A percentile compares a stretch with the other conserved stretches of the same genome.
These are phyloP conservation scores for Populus tremula DNA, from an alignment of 345 rosid genomes.

Conservation along the genomic window DNA sequence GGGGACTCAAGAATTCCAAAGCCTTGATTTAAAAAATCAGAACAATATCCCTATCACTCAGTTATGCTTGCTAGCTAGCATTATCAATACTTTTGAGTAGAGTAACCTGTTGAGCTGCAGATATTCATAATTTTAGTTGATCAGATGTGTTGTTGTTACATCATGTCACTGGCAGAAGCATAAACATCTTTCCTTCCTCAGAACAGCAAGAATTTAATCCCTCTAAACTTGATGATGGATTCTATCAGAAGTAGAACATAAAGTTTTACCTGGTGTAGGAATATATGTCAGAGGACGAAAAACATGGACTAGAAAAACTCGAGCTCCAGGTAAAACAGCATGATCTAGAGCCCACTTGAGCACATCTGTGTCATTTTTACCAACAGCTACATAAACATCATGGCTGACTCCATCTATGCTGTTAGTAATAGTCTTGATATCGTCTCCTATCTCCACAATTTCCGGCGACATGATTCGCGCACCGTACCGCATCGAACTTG, in stretches of 20 bases:
- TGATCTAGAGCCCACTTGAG: constrained; percentile 60
- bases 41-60: not conserved
- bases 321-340: constrained; percentile 36
- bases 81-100: not conserved
- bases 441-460: constrained; percentile 64
- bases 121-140: not conserved
- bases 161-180: not conserved
- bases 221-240: not conserved
- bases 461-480: constrained; percentile 45
- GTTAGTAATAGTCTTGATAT: constrained; percentile 24
- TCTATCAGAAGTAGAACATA: not conserved
- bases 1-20: not conserved
- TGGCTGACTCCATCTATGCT: constrained; percentile 19
- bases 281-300: constrained; percentile 51
- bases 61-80: not conserved
- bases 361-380: constrained; percentile 54
- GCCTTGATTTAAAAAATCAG: not conserved
- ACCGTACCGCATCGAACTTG: constrained; percentile 22
- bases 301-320: constrained; percentile 57
- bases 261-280: constrained; percentile 49
- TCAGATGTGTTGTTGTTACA: not conserved
- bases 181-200: not conserved
- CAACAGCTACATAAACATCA: constrained; percentile 67
- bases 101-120: not conserved
- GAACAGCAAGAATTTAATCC: not conserved